Evolutionary conservation across 176 grass and related monocot genomes (phyloP).

Genomic region (Avena eriantha): DNA sequence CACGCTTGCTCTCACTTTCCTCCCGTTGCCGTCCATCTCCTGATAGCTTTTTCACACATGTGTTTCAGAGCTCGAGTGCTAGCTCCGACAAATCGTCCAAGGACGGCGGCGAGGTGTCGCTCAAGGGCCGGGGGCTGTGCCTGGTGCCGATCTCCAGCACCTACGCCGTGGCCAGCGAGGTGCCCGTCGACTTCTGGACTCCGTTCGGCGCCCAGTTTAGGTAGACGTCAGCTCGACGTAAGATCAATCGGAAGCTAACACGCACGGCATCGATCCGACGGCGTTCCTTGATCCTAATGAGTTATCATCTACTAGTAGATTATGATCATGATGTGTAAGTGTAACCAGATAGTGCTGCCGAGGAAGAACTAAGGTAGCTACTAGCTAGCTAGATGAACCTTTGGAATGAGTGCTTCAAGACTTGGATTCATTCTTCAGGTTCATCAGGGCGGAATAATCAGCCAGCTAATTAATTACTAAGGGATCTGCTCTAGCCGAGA

Average conservation of each 20-base stretch:
- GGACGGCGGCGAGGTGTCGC: conserved; percentile 54
- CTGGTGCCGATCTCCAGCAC: conserved; percentile 92
- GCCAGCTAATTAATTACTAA: not conserved
- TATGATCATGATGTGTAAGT: conserved; percentile 43
- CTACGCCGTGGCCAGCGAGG: conserved; percentile 73
- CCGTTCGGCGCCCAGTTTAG: conserved; percentile 85
- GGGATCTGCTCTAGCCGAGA: conserved; percentile 35
- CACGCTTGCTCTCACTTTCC: conserved; percentile 28
- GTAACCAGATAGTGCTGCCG: conserved; percentile 25
- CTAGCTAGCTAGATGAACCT: conserved; percentile 62
- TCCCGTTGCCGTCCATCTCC: conserved; percentile 23
- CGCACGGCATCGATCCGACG: conserved; percentile 19
- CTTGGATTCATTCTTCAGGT: conserved; percentile 75
- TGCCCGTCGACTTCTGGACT: conserved; percentile 79
- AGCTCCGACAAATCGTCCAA: conserved; percentile 53
- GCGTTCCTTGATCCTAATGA: conserved; percentile 6
- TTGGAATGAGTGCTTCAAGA: conserved; percentile 80
- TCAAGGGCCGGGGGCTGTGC: conserved; percentile 85
- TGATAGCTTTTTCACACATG: conserved; percentile 45
- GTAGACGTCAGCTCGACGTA: conserved; percentile 44
- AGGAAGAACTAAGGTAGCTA: not conserved
- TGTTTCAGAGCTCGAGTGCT: conserved; percentile 49
- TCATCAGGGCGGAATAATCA: conserved; percentile 53
- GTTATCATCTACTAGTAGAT: conserved; percentile 6
- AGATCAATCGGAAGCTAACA: not conserved